Evolutionary conservation across 108 stramenopile genomes (phyloP).

Genomic region (Stephanodiscus minutulus): DNA sequence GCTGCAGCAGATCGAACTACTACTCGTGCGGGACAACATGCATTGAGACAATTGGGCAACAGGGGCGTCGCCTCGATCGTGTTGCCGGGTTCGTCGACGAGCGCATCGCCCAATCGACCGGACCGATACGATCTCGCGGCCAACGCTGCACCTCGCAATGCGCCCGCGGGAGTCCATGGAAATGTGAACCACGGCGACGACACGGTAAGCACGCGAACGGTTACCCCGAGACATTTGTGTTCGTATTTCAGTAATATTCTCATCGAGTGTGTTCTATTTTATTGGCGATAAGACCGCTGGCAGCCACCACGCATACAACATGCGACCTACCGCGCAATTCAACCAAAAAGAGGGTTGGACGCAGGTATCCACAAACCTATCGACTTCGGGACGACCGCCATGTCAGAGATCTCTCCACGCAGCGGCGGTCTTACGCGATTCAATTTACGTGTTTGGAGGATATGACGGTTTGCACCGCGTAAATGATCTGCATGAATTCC

Average conservation of each 20-base stretch:
- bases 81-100: background rate
- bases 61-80: constrained; percentile 3
- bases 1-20: background rate
- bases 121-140: background rate
- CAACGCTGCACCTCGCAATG: background rate
- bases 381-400: constrained; percentile 45
- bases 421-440: constrained; percentile 67
- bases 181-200: background rate
- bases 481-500: constrained; percentile 93
- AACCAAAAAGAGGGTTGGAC: constrained; percentile 41
- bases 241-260: no score
- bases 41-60: constrained; percentile 23
- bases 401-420: constrained; percentile 88
- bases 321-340: constrained; percentile 1
- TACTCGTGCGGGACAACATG: constrained; percentile 12
- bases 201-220: no score
- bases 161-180: background rate
- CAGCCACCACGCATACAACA: background rate
- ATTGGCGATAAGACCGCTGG: no score
- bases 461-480: constrained; percentile 88
- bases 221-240: no score
- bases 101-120: background rate
- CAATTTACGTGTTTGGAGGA: constrained; percentile 82
- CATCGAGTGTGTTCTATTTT: no score
- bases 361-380: constrained; percentile 14